Evolutionary conservation across 352 stramenopile genomes (phyloP), one percentile per base, ranked within the genome.

Genomic region (Pythium monospermum): DNA sequence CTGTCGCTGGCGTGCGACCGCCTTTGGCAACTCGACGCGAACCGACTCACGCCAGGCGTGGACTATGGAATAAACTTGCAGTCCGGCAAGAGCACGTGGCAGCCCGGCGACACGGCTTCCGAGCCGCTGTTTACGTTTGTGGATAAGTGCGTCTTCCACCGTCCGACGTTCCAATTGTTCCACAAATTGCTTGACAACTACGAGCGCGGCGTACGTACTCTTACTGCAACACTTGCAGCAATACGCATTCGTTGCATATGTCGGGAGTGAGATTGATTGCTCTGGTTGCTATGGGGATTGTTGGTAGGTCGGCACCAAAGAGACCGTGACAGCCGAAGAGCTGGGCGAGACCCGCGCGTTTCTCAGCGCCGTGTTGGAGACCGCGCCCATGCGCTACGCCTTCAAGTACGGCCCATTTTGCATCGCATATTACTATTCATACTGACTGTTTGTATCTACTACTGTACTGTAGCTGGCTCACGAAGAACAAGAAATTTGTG

Each of bases 1-100:
- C 61, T 91, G 19, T 91, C 80, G 36, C 57, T 70, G 21, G 78
- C 87, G 4, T 91, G 82, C 66, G 79, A 96, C 62, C 78, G 85
- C 39, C 79, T 98, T 26, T 98, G 94, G 94, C 72, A 96, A 46
- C 76, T 98, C 18, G 94, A 98, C 75, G 65, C 62, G 32, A 95
- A 97, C 61, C 70, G 81, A 18, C 76, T 98, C 6, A 71, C 82
- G 44, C 87, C 93, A 0, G 75, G 84, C 48, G 71, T 87, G 36
- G 83, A 98, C 66, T 98, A 98, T 55, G 67, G 77, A 43, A 89
- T 98, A 42, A 91, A 98, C 61, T 71, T 98, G 12, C 93, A 98
- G 69, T 68, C 84, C 16, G 87, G 87, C 28, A 98, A 98, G 66
- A 86, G 77, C 43, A 75, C 82, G 13, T 98, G 84, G 63, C 68